Conservation (phyloP, 148 eudicot genomes). For the Fagopyrum tataricum region DNA sequence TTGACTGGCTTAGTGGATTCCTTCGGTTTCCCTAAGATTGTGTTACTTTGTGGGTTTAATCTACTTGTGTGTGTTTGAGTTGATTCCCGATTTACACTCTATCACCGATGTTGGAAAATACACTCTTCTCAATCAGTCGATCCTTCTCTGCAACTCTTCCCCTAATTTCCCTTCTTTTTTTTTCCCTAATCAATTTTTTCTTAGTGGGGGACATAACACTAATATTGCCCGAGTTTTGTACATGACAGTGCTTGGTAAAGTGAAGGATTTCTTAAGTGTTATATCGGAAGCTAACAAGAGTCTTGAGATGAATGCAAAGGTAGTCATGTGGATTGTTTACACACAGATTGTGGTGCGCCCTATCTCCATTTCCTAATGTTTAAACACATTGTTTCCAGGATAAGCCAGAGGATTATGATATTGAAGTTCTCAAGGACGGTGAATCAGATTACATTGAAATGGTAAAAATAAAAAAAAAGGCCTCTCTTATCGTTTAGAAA, state of each 20-base stretch:
- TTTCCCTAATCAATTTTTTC: too few species aligned
- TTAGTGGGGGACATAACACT: background rate
- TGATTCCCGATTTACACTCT: too few species aligned
- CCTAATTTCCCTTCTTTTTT: too few species aligned
- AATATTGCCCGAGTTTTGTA: background rate
- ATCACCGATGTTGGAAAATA: too few species aligned
- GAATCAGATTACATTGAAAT: conserved; percentile 84
- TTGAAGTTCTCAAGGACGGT: conserved; percentile 64
- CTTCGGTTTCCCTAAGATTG: too few species aligned
- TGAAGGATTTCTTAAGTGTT: conserved; percentile 68
- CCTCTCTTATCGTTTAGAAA: background rate
- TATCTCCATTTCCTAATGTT: background rate
- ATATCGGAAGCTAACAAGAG: conserved; percentile 68
- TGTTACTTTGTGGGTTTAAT: too few species aligned
- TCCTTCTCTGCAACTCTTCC: too few species aligned
- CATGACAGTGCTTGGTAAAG: conserved; percentile 55
- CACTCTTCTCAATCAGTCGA: too few species aligned
- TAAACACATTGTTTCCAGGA: conserved; percentile 29
- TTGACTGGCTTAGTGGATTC: too few species aligned
- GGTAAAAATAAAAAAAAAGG: conserved; percentile 29
- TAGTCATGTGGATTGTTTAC: conserved; percentile 9
- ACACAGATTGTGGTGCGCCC: background rate
- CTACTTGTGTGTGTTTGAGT: too few species aligned
- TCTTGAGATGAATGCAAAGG: conserved; percentile 65
- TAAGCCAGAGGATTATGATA: conserved; percentile 52